Evolutionary conservation across 2,329 filamentous ascomycete species (phyloP).

Genomic region (Tolypocladium inflatum): DNA sequence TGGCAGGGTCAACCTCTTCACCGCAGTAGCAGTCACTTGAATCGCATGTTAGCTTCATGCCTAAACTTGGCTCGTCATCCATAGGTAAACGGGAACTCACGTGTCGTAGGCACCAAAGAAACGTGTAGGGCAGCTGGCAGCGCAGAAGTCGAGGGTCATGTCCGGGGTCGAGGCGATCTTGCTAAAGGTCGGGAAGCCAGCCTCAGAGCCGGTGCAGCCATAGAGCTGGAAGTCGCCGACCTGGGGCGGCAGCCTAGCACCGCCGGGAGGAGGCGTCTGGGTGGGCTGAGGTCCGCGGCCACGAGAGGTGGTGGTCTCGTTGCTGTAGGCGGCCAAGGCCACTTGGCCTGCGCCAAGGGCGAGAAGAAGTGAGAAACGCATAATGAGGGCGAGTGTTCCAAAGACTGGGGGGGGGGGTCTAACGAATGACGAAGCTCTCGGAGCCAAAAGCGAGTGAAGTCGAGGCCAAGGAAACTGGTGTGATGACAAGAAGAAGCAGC

Average conservation of each 20-base stretch:
- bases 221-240: slow-evolving; percentile 12
- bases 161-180: slow-evolving; percentile 3
- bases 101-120: slow-evolving; percentile 16
- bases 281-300: neutral
- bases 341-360: no score
- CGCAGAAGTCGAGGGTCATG: slow-evolving; percentile 17
- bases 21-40: slow-evolving; percentile 22
- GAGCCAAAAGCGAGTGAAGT: slow-evolving; percentile 17
- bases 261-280: neutral
- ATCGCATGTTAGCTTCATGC: slow-evolving; percentile 1
- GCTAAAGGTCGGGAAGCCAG: slow-evolving; percentile 14
- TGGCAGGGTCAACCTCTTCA: slow-evolving; percentile 3
- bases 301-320: no score
- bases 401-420: slow-evolving; percentile 6
- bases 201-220: slow-evolving; percentile 15
- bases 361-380: no score
- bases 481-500: slow-evolving; percentile 2
- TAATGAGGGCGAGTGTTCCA: slow-evolving; percentile 4
- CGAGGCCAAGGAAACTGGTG: slow-evolving; percentile 17
- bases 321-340: no score
- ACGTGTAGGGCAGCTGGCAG: slow-evolving; percentile 9
- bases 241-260: slow-evolving; percentile 7
- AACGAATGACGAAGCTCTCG: slow-evolving; percentile 14
- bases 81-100: slow-evolving; percentile 7
- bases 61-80: neutral